Percentiles rank a stretch among this genome's conserved stretches.
Evolutionary conservation across 345 rosid species (phyloP).

Genomic region (Triadica sebifera): DNA sequence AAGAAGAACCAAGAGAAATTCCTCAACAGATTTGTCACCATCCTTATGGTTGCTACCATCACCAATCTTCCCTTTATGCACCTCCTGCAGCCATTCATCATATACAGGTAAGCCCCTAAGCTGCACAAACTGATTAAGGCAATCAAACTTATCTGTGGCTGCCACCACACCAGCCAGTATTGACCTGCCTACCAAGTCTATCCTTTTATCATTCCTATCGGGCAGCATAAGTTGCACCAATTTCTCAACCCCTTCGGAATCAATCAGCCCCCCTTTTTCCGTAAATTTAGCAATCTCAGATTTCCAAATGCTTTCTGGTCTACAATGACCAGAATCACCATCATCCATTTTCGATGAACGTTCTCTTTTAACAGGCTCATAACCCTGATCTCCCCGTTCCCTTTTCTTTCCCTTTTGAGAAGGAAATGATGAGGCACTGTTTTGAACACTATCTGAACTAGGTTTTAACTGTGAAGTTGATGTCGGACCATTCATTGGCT

Average conservation of each 20-base stretch:
- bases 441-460: constrained; percentile 65
- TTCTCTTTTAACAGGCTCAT: constrained; percentile 65
- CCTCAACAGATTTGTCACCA: constrained; percentile 62
- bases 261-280: constrained; percentile 76
- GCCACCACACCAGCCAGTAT: constrained; percentile 75
- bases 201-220: constrained; percentile 64
- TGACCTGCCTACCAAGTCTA: constrained; percentile 58
- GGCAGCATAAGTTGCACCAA: constrained; percentile 76
- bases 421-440: constrained; percentile 47
- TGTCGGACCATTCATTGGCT: constrained; percentile 66
- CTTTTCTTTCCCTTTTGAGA: constrained; percentile 93
- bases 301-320: constrained; percentile 53
- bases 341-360: constrained; percentile 57
- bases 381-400: constrained; percentile 73
- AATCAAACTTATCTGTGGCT: constrained; percentile 74
- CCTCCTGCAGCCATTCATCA: constrained; percentile 97
- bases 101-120: constrained; percentile 75
- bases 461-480: constrained; percentile 69
- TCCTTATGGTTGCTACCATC: constrained; percentile 64
- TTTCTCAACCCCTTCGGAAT: constrained; percentile 73
- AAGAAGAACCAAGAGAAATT: constrained; percentile 65
- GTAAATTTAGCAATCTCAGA: constrained; percentile 70
- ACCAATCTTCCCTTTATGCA: constrained; percentile 82
- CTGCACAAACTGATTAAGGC: constrained; percentile 74
- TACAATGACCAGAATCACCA: constrained; percentile 47